Conservation (phyloP, 768 basidiomycete species). For the Boletus reticuloceps region DNA sequence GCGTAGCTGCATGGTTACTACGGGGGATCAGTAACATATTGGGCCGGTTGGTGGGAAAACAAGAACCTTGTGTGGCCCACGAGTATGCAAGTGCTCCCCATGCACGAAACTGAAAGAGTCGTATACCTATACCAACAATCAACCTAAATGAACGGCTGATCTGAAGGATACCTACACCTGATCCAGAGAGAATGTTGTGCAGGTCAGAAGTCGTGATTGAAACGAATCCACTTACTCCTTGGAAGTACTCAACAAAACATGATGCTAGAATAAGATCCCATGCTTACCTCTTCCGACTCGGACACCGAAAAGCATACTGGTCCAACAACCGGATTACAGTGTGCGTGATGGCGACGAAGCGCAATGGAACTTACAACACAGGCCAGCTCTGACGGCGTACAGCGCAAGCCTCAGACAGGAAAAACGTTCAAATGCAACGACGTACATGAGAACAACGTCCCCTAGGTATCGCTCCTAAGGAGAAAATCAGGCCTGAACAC, state of each 20-base stretch:
- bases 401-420: conserved; percentile 2
- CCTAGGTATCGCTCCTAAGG: conserved; percentile 31
- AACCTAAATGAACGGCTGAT: neutral
- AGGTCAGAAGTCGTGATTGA: neutral
- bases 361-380: conserved; percentile 17
- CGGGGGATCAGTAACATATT: conserved; percentile 1
- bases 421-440: neutral
- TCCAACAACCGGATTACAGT: neutral
- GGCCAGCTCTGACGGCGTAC: conserved; percentile 10
- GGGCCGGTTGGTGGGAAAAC: neutral
- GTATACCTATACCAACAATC: conserved; percentile 16
- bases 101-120: conserved; percentile 30
- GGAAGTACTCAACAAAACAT: neutral
- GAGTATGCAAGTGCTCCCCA: conserved; percentile 32
- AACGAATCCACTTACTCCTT: conserved; percentile 23
- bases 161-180: conserved; percentile 19
- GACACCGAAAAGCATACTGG: conserved; percentile 22
- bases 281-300: conserved; percentile 18
- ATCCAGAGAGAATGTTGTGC: neutral
- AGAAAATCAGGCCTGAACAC: neutral
- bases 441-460: conserved; percentile 30
- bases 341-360: neutral
- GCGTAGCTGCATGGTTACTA: conserved; percentile 33
- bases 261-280: neutral
- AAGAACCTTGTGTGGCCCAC: conserved; percentile 33